Conservation (phyloP, 2,329 filamentous ascomycete genomes). For the Cytospora paraplurivora region DNA sequence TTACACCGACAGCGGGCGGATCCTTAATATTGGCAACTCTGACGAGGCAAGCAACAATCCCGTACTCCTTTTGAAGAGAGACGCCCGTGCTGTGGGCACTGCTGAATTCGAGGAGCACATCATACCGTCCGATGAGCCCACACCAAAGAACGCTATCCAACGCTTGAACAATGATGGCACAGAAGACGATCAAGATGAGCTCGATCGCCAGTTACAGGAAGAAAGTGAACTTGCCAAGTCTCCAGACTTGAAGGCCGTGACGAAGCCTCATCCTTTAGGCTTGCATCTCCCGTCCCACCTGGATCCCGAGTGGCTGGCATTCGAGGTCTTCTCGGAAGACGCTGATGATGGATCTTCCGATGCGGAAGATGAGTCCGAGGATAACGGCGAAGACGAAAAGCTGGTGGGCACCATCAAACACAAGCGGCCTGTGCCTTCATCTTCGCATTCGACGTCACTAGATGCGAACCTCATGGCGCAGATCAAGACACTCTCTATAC, state of each 20-base stretch:
- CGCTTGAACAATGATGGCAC: slow-evolving; percentile 27
- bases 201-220: slow-evolving; percentile 49
- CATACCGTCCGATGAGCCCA: slow-evolving; percentile 1
- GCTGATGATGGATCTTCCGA: slow-evolving; percentile 52
- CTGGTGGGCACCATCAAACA: slow-evolving; percentile 28
- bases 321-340: slow-evolving; percentile 78
- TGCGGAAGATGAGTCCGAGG: slow-evolving; percentile 38
- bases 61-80: slow-evolving; percentile 73
- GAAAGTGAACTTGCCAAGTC: slow-evolving; percentile 36
- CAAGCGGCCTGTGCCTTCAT: slow-evolving; percentile 10
- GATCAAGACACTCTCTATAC: slow-evolving; percentile 44
- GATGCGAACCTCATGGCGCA: slow-evolving; percentile 45
- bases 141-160: slow-evolving; percentile 3
- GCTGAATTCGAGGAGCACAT: slow-evolving; percentile 38
- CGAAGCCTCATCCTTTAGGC: slow-evolving; percentile 30
- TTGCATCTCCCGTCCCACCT: slow-evolving; percentile 72
- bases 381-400: slow-evolving; percentile 31
- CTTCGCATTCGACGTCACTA: slow-evolving; percentile 33
- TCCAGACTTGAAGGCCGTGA: slow-evolving; percentile 6
- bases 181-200: slow-evolving; percentile 45
- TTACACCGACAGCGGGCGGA: slow-evolving; percentile 87
- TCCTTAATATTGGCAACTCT: slow-evolving; percentile 71
- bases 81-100: slow-evolving; percentile 64
- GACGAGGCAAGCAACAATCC: slow-evolving; percentile 64
- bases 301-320: slow-evolving; percentile 87